Base-by-base conservation (phyloP, 2,329 filamentous ascomycete species). In the Monilinia aucupariae region DNA sequence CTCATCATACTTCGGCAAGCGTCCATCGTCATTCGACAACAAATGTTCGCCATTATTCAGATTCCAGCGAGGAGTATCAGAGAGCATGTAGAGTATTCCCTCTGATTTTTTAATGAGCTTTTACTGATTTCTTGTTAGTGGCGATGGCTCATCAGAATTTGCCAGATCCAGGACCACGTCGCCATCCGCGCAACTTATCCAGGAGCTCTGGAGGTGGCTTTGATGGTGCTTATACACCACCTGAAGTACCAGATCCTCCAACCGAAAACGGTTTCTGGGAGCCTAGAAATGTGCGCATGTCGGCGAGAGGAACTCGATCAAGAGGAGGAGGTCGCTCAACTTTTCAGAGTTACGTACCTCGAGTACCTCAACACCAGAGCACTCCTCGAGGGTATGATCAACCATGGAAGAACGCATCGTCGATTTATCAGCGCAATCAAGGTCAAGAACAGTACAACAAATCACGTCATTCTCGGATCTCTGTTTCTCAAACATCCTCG, bases 331-430 rank as follows among this genome's bases (percentile, higher is more conserved):
- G 27, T 7, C n/a, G 30, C 17, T 47, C 54, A 37, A 34, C 8
- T 25, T 34, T 27, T 47, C 54, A 47, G 30, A 58, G 41, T 3
- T 32, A 47, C 9, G 15, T 25, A 25, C 13, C 41, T 58, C 43
- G 15, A 58, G 30, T 58, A 25, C 54, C 54, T 25, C 54, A 58
- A 47, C 54, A 58, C n/a, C 54, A 34, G 13, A 47, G 54, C 54
- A 58, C 54, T 20, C 13, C 54, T 58, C 54, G 30, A 34, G 45
- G 45, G 15, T 17, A 34, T 7, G 32, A 17, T 13, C 41, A 58
- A 45, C 27, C 41, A 47, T 58, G 54, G 54, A 25, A 12, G 54
- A 13, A 58, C 8, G 54, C 54, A 47, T 58, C 54, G 4, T 34
- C 43, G 32, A 47, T 58, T 34, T 41, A 58, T 58, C 41, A 37